Evolutionary conservation across 75 land plant genomes (phyloP), one percentile per base, ranked within the genome.

Genomic region (Chamaecyparis obtusa): DNA sequence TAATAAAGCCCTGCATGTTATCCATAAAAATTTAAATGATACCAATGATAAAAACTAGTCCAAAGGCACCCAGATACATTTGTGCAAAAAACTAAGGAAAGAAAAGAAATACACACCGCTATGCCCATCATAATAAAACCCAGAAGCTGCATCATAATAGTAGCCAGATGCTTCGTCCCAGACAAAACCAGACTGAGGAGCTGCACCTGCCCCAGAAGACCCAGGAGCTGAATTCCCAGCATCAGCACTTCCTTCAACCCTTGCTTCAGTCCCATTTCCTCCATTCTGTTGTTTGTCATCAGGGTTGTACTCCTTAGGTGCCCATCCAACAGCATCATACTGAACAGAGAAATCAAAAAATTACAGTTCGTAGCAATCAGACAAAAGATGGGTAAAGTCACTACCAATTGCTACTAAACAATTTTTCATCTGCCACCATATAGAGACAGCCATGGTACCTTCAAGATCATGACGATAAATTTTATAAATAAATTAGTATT

Each of bases 121-220:
- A 81, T 96, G 92, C 82, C 94, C 95, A 90, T 98, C 99, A 89
- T 98, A 98, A 85, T 98, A 98, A 87, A 97, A 97, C 3, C 97
- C 99, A 74, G 99, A 96, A 83, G 99, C 95, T 81, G 99, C 97
- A 97, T 97, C 99, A 90, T 95, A 98, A 89, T 98, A 98, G 89
- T 98, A 98, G 11, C 99, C 99, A 88, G 99, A 98, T 72, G 99
- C 97, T 87, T 98, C 99, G 91, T 98, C 99, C 99, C 99, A 98
- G 41, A 98, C 96, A 96, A 96, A 98, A 15, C 99, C 99, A 86
- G 97, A 95, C 72, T 95, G 96, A 17, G 94, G 94, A 71, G 91
- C 95, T 14, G 93, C 64, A 43, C 88, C 88, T 69, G n/a, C 91
- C 44, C 83, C 88, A n/a, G 86, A 35, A 48, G 48, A 39, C 11